Evolutionary conservation across 306 rosid species (phyloP), one percentile per base, ranked within the genome.

Genomic region (Cucurbita argyrosperma): DNA sequence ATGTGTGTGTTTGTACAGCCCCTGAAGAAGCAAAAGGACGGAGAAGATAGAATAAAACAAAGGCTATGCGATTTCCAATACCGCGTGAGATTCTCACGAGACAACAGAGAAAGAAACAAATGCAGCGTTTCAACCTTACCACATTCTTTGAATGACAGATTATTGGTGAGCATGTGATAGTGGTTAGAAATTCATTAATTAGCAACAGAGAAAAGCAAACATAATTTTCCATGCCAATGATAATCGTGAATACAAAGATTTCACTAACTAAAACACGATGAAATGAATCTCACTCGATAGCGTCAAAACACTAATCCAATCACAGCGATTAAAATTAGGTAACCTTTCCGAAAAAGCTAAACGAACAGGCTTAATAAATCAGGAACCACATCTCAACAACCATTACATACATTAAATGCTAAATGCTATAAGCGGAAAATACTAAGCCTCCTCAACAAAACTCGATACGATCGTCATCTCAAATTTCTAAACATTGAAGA

Each of bases 21-120:
- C 56, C 14, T 47, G 56, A 68, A 30, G 40, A 68, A 37, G 56
- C 57, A 35, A 35, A 69, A 19, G 26, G 76, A 57, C 37, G 40
- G 38, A 53, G 67, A 54, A 75, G 47, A 47, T 26, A 47, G 71
- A 75, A 50, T 38, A 67, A 57, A 71, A 54, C 76, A 46, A 58
- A 47, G 49, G 2, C 35, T 6, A 18, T n/a, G 43, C 5, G 49
- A 53, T 19, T 62, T 55, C 23, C 68, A 56, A 57, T 43, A 65
- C 71, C 68, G 56, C 68, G 77, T 77, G 72, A 55, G 72, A 67
- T 52, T 56, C 73, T 60, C 79, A 74, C 39, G 76, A 73, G 59
- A 63, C 59, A 77, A 45, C 10, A 19, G 52, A 71, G 72, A 74
- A 72, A 56, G 64, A 62, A 55, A 80, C 58, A 63, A 70, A 52